These are phyloP conservation scores for Solioccasus polychromus DNA, from an alignment of 768 basidiomycete species.

Conservation along the genomic window DNA sequence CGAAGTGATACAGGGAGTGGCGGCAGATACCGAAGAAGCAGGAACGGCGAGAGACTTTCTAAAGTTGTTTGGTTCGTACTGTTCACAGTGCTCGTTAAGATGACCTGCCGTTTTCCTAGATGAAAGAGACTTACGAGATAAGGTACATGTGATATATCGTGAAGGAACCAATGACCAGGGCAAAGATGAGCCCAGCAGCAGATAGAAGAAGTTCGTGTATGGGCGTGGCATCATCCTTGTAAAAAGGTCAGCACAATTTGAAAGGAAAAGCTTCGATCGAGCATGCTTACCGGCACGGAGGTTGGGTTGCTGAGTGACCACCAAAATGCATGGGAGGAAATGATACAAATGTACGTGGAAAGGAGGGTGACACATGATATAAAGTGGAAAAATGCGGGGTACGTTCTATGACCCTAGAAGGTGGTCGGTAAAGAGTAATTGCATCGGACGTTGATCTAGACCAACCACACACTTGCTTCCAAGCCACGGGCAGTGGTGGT, in stretches of 20 bases:
- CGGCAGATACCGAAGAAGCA: slow-evolving; percentile 69
- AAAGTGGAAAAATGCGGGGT: slow-evolving; percentile 82
- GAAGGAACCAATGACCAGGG: slow-evolving; percentile 73
- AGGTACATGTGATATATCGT: slow-evolving; percentile 75
- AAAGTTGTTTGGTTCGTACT: slow-evolving; percentile 88
- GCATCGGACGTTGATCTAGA: neutral
- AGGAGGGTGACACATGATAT: slow-evolving; percentile 61
- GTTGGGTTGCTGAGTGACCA: slow-evolving; percentile 67
- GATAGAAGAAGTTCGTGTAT: slow-evolving; percentile 68
- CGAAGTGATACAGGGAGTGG: slow-evolving; percentile 46
- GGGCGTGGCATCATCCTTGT: slow-evolving; percentile 61
- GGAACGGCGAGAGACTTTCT: slow-evolving; percentile 72
- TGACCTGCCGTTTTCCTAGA: neutral
- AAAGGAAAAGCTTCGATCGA: neutral
- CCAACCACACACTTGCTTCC: slow-evolving; percentile 74
- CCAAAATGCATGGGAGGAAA: slow-evolving; percentile 53
- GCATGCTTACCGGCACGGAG: slow-evolving; percentile 47
- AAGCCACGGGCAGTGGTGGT: slow-evolving; percentile 88
- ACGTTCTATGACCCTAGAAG: slow-evolving; percentile 73
- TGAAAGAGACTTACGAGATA: slow-evolving; percentile 50
- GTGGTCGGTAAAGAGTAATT: neutral
- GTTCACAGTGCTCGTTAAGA: neutral
- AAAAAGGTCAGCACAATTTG: slow-evolving; percentile 3
- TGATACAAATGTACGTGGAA: slow-evolving; percentile 53
- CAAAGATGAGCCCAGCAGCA: slow-evolving; percentile 56